Evolutionary conservation across 306 rosid genomes (phyloP), one percentile per base, ranked within the genome.

Genomic region (Senna tora): DNA sequence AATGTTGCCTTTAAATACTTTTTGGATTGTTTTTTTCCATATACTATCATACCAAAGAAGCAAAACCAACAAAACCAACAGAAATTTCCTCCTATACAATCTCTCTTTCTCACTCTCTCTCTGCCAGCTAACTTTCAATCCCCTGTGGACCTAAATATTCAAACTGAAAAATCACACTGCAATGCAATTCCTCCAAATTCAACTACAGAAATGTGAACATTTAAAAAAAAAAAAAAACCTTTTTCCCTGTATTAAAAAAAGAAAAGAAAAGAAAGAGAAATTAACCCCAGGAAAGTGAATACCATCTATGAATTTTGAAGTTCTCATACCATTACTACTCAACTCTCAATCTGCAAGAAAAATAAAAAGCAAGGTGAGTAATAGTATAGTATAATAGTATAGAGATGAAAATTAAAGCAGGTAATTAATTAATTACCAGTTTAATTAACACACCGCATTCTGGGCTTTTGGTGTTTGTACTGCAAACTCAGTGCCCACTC

Each of bases 81-180:
- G 46, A 73, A 73, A 69, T 63, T 41, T 80, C 84, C 90, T 83
- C 72, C 84, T 80, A 78, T 81, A 83, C 84, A 86, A 77, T 61
- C 79, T 77, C 76, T 28, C 80, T 86, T 82, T 72, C 77, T 36
- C 80, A 83, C 84, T 78, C 47, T 36, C 39, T 28, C 80, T 86
- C 84, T 78, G 54, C 77, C 73, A 73, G 63, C 58, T 76, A 33
- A 43, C 53, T 46, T 69, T 36, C 39, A 36, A 76, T 75, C 81
- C 85, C 22, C 81, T 78, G 80, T 41, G 85, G 85, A 84, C 83
- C 78, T 12, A 14, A 64, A 64, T 22, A 33, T 2, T 3, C 20
- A 69, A 75, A 66, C 75, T 70, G 68, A 79, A 57, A 79, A 82
- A 75, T 79, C 63, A 72, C 77, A 73, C 59, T 45, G 47, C 78